phyloP scores from a whole-genome alignment of 169 alveolate species.

The Cryptosporidium ubiquitum region DNA sequence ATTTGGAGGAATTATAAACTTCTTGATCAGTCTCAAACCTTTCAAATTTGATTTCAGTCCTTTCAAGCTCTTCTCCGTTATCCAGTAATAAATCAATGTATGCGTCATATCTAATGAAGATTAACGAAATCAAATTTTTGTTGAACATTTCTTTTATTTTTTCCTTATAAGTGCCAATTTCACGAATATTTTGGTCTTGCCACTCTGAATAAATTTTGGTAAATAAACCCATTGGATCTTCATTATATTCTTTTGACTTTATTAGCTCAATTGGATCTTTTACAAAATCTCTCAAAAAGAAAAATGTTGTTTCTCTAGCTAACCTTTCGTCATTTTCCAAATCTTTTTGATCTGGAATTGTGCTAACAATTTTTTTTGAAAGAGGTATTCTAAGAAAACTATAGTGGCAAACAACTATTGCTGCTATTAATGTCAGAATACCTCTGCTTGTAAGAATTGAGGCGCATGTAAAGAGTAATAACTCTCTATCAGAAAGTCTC shows the following conservation, averaged over 20 bases:
- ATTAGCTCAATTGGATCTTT: constrained; percentile 15
- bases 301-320: background rate
- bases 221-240: constrained; percentile 20
- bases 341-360: constrained; percentile 34
- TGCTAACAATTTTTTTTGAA: constrained; percentile 2
- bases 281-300: constrained; percentile 17
- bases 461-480: constrained; percentile 33
- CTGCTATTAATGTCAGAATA: background rate
- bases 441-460: constrained; percentile 45
- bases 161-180: background rate
- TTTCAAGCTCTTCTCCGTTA: background rate
- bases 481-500: constrained; percentile 31
- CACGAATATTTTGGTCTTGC: background rate
- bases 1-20: background rate
- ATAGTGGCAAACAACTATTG: constrained; percentile 58
- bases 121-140: background rate
- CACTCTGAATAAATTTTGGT: constrained; percentile 1
- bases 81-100: background rate
- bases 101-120: constrained; percentile 42
- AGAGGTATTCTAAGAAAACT: constrained; percentile 56
- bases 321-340: constrained; percentile 27
- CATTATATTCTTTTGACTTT: constrained; percentile 49
- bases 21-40: background rate
- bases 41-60: constrained; percentile 5
- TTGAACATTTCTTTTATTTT: background rate